These are phyloP conservation scores for Ceratocystis diversiconidia DNA, from an alignment of 2,329 filamentous ascomycete genomes.

Conservation along the genomic window DNA sequence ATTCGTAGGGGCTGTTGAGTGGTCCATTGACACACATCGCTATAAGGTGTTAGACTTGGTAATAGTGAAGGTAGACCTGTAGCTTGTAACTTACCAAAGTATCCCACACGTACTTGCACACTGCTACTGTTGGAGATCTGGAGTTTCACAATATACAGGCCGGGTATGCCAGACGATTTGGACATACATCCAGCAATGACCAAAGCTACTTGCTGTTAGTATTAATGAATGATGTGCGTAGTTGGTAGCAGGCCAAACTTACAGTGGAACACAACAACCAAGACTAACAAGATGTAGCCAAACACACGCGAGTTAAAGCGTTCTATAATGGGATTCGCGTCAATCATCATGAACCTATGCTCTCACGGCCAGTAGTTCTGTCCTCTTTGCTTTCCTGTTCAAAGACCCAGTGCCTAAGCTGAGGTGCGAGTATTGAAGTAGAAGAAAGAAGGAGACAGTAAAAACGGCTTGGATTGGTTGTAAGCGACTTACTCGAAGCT, in stretches of 20 bases:
- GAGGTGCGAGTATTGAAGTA: not conserved
- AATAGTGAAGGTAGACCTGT: not conserved
- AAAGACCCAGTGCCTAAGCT: not conserved
- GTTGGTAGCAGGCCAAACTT: not conserved
- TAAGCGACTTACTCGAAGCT: constrained; percentile 15
- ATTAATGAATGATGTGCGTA: not conserved
- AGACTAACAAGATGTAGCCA: constrained; percentile 16
- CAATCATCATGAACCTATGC: constrained; percentile 9
- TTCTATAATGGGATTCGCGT: constrained; percentile 12
- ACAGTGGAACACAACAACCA: constrained; percentile 18
- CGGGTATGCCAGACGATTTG: constrained; percentile 16
- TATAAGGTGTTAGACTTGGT: not conserved
- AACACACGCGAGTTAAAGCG: constrained; percentile 18
- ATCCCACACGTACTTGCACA: constrained; percentile 16
- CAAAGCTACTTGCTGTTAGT: constrained; percentile 1
- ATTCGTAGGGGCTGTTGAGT: constrained; percentile 11
- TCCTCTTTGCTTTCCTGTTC: not conserved
- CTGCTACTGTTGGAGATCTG: constrained; percentile 9
- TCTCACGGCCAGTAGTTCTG: not conserved
- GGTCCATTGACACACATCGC: constrained; percentile 17
- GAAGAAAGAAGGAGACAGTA: not conserved
- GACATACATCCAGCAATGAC: constrained; percentile 18
- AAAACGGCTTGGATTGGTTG: not conserved
- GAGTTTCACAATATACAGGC: constrained; percentile 16
- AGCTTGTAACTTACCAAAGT: constrained; percentile 15